These are phyloP conservation scores for Macrophomina tecta DNA, from an alignment of 2,329 filamentous ascomycete species.

Conservation along the genomic window DNA sequence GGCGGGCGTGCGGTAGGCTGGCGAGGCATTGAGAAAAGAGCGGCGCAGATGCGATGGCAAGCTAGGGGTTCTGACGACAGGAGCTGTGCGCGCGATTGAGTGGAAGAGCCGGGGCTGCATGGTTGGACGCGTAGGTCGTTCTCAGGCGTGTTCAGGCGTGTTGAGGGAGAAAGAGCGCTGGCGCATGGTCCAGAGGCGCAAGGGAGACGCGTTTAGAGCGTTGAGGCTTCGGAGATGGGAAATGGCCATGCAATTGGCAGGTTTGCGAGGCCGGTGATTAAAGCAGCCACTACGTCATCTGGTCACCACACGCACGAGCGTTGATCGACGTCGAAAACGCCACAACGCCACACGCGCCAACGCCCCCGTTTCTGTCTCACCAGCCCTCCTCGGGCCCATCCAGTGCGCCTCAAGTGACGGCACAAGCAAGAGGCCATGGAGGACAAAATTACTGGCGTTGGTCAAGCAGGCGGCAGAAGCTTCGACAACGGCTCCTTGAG, in stretches of 20 bases:
- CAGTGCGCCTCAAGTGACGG: no score
- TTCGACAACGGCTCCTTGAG: neutral
- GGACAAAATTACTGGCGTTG: no score
- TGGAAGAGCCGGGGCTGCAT: slow-evolving; percentile 19
- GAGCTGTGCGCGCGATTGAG: slow-evolving; percentile 7
- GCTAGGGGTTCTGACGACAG: neutral
- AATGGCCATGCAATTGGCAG: neutral
- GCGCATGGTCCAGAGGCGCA: neutral
- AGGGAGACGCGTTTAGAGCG: neutral
- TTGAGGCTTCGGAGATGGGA: neutral
- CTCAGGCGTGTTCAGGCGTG: neutral
- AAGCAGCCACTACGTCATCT: slow-evolving; percentile 12
- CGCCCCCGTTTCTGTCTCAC: no score
- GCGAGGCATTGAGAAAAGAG: slow-evolving; percentile 1
- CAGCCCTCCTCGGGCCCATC: no score
- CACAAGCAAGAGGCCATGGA: no score
- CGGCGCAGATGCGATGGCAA: neutral
- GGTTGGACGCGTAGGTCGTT: neutral
- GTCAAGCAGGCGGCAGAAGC: neutral
- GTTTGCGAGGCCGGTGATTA: neutral
- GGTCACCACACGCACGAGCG: no score
- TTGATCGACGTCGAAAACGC: slow-evolving; percentile 4
- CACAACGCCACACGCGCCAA: neutral
- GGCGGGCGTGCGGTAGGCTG: neutral
- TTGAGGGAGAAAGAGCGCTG: no score